Percentiles rank a stretch among this genome's conserved stretches.
phyloP scores from a whole-genome alignment of 1,284 basidiomycete genomes.

The Microbotryum violaceum region DNA sequence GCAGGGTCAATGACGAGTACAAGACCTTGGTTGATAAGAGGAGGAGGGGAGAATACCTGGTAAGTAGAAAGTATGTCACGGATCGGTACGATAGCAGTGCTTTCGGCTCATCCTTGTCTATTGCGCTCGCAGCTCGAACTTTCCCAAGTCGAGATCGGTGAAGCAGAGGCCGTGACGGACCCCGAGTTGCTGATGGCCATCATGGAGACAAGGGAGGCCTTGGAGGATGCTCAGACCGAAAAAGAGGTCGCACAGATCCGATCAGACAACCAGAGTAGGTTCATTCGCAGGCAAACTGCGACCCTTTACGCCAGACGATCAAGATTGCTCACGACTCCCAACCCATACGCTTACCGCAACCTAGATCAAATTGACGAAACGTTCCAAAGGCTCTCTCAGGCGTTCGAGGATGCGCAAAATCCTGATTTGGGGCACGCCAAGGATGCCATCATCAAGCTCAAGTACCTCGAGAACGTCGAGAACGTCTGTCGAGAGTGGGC shows the following conservation, averaged over 20 bases:
- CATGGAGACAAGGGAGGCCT: conserved; percentile 69
- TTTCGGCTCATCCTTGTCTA: no score
- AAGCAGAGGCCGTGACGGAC: conserved; percentile 70
- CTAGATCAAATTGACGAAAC: conserved; percentile 53
- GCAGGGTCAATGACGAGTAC: conserved; percentile 64
- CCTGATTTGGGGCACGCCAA: conserved; percentile 52
- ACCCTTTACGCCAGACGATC: no score
- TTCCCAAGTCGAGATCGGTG: conserved; percentile 55
- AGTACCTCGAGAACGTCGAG: conserved; percentile 68
- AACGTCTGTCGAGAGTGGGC: conserved; percentile 53
- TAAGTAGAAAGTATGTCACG: not conserved
- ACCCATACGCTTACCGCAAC: not conserved
- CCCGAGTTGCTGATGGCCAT: conserved; percentile 65
- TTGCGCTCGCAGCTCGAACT: conserved; percentile 46
- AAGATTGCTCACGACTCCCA: not conserved
- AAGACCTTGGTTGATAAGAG: conserved; percentile 37
- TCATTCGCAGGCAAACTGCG: not conserved
- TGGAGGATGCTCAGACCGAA: conserved; percentile 57
- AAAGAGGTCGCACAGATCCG: conserved; percentile 52
- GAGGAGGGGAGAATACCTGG: conserved; percentile 25
- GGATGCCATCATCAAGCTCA: conserved; percentile 57
- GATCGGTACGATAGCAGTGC: no score
- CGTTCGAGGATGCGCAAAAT: conserved; percentile 50
- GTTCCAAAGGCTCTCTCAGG: conserved; percentile 47
- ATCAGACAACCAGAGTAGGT: conserved; percentile 57